Evolutionary conservation across 176 grass and related monocot species (phyloP).

Genomic region (Pontederia crassipes): DNA sequence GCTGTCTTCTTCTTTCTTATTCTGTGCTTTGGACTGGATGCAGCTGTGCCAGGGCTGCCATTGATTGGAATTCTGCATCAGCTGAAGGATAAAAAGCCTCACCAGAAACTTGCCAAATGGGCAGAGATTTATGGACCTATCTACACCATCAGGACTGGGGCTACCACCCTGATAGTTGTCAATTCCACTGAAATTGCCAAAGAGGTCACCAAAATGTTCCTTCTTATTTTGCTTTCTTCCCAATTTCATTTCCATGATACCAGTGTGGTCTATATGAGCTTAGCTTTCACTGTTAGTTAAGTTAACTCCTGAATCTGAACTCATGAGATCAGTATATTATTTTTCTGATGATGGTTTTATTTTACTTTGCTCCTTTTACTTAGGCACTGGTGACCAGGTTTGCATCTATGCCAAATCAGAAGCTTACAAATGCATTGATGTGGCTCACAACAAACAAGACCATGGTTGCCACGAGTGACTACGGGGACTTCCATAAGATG

Average conservation of each 20-base stretch:
- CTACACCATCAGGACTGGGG: conserved; percentile 61
- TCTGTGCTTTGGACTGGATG: conserved; percentile 13
- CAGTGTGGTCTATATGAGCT: background rate
- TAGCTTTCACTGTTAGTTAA: too few species aligned
- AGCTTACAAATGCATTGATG: conserved; percentile 60
- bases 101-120: conserved; percentile 65
- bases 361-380: too few species aligned
- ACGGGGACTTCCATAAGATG: conserved; percentile 69
- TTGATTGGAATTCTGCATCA: conserved; percentile 77
- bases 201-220: conserved; percentile 12
- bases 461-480: conserved; percentile 77
- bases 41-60: conserved; percentile 75
- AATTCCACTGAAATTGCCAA: conserved; percentile 72
- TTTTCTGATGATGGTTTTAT: too few species aligned
- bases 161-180: conserved; percentile 52
- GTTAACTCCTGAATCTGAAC: too few species aligned
- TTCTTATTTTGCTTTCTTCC: background rate
- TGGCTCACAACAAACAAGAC: conserved; percentile 56
- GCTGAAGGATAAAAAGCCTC: conserved; percentile 79
- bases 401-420: conserved; percentile 64
- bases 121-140: conserved; percentile 65
- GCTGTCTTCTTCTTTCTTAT: background rate
- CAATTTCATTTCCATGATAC: background rate
- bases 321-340: too few species aligned
- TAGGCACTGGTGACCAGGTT: conserved; percentile 82